Base-by-base conservation (phyloP, 2,329 filamentous ascomycete genomes). In the Colletotrichum sp. region DNA sequence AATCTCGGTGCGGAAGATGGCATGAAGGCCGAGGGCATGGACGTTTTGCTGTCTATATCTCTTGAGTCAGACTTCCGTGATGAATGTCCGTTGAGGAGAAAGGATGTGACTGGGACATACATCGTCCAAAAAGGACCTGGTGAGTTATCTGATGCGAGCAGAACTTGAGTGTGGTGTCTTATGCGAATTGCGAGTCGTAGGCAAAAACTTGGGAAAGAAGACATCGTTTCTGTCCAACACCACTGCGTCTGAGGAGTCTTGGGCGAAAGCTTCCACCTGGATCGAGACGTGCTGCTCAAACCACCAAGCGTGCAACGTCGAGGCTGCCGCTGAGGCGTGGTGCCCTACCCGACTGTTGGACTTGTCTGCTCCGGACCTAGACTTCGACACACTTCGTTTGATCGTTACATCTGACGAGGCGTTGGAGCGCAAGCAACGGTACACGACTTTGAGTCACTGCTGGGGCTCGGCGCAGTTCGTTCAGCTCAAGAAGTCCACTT, bases 381-480 rank as follows among this genome's bases (percentile, higher is more conserved):
- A 28, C 13, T 5, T 26, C 0, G 59, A 49, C 10, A 21, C 5
- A 1, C 28, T 59, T 21, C 72, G 72, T 18, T 32, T 74, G 26
- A 32, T 71, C 2, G 8, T 59, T 10, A 60, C 59, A 3, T 71
- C 44, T 1, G 67, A 74, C 8, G 8, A 44, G 5, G 24, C 9
- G 10, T 3, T 24, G 0, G 34, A 1, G 13, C 16, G 9, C 1
- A 30, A 30, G 3, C 24, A 65, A 6, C 15, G 59, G 3, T 74
- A 74, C 18, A 44, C 68, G 1, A 74, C 72, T 2, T 28, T 74
- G 32, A 74, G 72, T 30, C 72, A 74, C 36, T 74, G 72, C 26
- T 71, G 67, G 72, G 72, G 72, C 16, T 39, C 67, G 6, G 67
- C 67, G 18, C 59, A 65, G 21, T 71, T 74, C 24, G 13, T 74